phyloP scores from a whole-genome alignment of 1,284 basidiomycete genomes.

The Gymnopus androsaceus region DNA sequence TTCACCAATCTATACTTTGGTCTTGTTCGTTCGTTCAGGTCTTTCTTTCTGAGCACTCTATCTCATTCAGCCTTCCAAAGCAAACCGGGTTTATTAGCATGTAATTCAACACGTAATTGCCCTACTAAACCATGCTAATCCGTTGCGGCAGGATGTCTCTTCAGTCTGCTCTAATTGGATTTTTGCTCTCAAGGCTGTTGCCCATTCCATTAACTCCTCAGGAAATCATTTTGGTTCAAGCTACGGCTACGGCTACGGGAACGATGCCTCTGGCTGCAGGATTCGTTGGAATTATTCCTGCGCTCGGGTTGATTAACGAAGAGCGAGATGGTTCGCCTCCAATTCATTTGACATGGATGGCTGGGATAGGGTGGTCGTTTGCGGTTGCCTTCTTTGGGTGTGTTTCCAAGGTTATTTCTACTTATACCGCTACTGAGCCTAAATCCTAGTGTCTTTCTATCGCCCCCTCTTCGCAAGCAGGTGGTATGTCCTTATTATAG shows the following conservation, averaged over 20 bases:
- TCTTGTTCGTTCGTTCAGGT: slow-evolving; percentile 32
- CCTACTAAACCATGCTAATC: slow-evolving; percentile 2
- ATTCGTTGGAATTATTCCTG: slow-evolving; percentile 93
- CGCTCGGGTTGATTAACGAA: slow-evolving; percentile 76
- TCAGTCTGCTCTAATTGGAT: slow-evolving; percentile 90
- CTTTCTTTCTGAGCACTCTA: slow-evolving; percentile 11
- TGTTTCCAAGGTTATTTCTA: not conserved
- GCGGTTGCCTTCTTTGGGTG: slow-evolving; percentile 92
- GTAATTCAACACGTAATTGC: slow-evolving; percentile 33
- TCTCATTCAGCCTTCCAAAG: slow-evolving; percentile 77
- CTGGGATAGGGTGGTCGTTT: slow-evolving; percentile 81
- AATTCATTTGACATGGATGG: slow-evolving; percentile 71
- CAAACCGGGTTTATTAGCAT: slow-evolving; percentile 81
- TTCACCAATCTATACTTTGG: slow-evolving; percentile 78
- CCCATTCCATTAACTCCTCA: slow-evolving; percentile 78
- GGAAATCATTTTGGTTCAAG: slow-evolving; percentile 93
- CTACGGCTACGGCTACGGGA: slow-evolving; percentile 91
- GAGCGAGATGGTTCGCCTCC: slow-evolving; percentile 78
- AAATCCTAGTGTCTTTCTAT: slow-evolving; percentile 79
- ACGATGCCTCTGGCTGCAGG: slow-evolving; percentile 94
- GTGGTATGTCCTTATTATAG: slow-evolving; percentile 58
- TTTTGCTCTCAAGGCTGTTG: slow-evolving; percentile 78
- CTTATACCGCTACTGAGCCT: slow-evolving; percentile 2
- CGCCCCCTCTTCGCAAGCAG: slow-evolving; percentile 90
- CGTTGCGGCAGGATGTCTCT: slow-evolving; percentile 81